Evolutionary conservation across 106 monocot species (phyloP).

Genomic region (Xerophyta viscosa): DNA sequence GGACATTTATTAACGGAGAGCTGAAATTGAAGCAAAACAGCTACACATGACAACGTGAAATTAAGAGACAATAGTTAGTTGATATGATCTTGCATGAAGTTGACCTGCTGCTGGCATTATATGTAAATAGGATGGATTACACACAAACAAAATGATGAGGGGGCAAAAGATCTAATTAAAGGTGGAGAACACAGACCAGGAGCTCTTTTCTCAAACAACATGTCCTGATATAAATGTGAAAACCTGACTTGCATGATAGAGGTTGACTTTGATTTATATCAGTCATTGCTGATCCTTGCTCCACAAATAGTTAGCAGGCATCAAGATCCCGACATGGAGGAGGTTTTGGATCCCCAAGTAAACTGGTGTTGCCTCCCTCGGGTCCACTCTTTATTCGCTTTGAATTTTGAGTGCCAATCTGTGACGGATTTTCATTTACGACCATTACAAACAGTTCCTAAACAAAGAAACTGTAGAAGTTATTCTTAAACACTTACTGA

Average conservation of each 20-base stretch:
- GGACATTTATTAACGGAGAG: too few species aligned
- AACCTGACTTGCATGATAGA: background rate
- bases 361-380: constrained; percentile 76
- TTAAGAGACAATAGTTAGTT: too few species aligned
- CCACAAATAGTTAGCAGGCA: constrained; percentile 55
- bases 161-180: too few species aligned
- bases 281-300: constrained; percentile 2
- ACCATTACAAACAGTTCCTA: background rate
- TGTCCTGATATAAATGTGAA: background rate
- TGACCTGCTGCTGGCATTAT: too few species aligned
- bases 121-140: too few species aligned
- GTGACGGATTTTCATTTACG: constrained; percentile 7
- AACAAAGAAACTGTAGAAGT: background rate
- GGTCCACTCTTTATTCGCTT: constrained; percentile 64
- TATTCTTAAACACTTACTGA: constrained; percentile 39
- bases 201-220: too few species aligned
- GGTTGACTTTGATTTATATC: background rate
- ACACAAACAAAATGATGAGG: too few species aligned
- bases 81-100: too few species aligned
- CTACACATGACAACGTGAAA: too few species aligned
- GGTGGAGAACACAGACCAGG: too few species aligned
- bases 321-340: constrained; percentile 89
- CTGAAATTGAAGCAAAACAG: too few species aligned
- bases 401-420: constrained; percentile 82
- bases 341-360: constrained; percentile 77